phyloP scores from a whole-genome alignment of 1,139 yeast genomes.

The Geotrichum histeridarum region DNA sequence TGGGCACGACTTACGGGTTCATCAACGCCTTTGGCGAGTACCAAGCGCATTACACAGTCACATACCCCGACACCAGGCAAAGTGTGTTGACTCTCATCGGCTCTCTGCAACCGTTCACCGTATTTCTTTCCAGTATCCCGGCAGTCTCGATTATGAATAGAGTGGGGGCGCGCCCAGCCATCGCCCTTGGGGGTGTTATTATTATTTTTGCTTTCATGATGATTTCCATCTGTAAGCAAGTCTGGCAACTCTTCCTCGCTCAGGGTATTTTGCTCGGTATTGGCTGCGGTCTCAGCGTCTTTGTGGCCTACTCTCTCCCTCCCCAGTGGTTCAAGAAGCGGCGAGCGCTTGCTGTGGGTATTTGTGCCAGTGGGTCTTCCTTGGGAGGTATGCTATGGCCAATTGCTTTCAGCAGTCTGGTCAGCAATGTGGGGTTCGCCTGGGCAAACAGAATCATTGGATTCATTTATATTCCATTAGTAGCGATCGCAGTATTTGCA shows the following conservation, averaged over 20 bases:
- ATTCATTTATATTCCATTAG: slow-evolving; percentile 42
- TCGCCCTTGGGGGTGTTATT: slow-evolving; percentile 44
- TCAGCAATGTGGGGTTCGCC: slow-evolving; percentile 44
- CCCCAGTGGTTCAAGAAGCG: slow-evolving; percentile 50
- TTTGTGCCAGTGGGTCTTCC: slow-evolving; percentile 58
- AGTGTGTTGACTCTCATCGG: slow-evolving; percentile 48
- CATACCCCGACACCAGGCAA: slow-evolving; percentile 41
- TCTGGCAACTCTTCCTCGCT: slow-evolving; percentile 52
- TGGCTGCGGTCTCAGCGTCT: slow-evolving; percentile 38
- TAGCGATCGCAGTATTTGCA: slow-evolving; percentile 35
- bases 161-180: slow-evolving; percentile 30
- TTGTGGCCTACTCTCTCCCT: slow-evolving; percentile 29
- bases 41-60: slow-evolving; percentile 50
- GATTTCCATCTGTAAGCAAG: slow-evolving; percentile 46
- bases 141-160: slow-evolving; percentile 53
- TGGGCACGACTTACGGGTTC: slow-evolving; percentile 42
- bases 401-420: slow-evolving; percentile 39
- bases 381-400: slow-evolving; percentile 59
- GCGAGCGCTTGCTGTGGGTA: slow-evolving; percentile 54
- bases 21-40: slow-evolving; percentile 55
- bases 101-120: slow-evolving; percentile 47
- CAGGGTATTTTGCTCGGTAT: slow-evolving; percentile 53
- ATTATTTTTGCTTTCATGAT: slow-evolving; percentile 49
- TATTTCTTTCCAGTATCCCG: slow-evolving; percentile 44
- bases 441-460: slow-evolving; percentile 51